A percentile compares a stretch with the other conserved stretches of the same genome.
Evolutionary conservation across 805 yeast species (phyloP).

Genomic region (Yarrowia sp.): DNA sequence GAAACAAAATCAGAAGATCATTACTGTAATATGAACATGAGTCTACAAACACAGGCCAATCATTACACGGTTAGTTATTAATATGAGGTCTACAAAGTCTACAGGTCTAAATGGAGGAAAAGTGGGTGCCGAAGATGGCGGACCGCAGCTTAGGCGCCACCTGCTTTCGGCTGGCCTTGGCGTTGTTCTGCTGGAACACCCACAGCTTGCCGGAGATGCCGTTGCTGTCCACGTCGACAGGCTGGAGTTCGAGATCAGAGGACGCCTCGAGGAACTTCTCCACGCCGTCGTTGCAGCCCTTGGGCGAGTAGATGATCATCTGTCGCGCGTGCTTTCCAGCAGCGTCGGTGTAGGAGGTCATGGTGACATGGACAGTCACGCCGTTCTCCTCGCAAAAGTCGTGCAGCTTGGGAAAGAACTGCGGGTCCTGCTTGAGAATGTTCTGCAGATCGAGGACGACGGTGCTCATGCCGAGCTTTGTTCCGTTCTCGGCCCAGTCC

Average conservation of each 20-base stretch:
- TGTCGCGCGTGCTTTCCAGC: constrained; percentile 45
- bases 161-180: constrained; percentile 75
- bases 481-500: constrained; percentile 48
- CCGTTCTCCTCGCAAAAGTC: constrained; percentile 38
- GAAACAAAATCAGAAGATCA: too few relatives aligned
- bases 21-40: too few relatives aligned
- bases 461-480: constrained; percentile 71
- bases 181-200: constrained; percentile 50
- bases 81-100: too few relatives aligned
- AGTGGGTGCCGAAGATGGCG: constrained; percentile 13
- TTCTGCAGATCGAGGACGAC: constrained; percentile 62
- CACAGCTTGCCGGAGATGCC: constrained; percentile 30
- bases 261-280: constrained; percentile 2
- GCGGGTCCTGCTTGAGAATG: constrained; percentile 41
- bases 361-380: constrained; percentile 46
- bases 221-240: constrained; percentile 29
- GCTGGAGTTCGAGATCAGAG: background rate
- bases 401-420: constrained; percentile 36
- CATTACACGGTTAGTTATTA: too few relatives aligned
- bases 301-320: constrained; percentile 33
- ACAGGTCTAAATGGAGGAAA: background rate
- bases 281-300: background rate
- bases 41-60: too few relatives aligned
- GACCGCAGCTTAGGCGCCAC: constrained; percentile 62
- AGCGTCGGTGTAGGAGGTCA: constrained; percentile 46